Percentiles rank a stretch among this genome's conserved stretches.
Conservation (phyloP, 345 rosid genomes). For the Barbarea vulgaris region DNA sequence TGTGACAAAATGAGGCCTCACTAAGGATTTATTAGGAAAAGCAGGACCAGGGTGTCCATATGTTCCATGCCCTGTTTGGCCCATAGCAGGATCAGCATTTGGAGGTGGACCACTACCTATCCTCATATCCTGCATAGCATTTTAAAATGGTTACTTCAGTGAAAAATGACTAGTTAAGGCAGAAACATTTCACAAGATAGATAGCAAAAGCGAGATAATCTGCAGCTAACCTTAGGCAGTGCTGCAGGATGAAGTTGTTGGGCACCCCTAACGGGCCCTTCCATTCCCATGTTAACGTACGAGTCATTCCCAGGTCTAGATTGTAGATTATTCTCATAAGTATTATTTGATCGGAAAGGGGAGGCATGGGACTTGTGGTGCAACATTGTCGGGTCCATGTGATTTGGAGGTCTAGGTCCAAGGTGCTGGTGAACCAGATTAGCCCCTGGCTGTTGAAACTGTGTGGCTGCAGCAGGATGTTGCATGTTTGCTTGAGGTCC, state of each 20-base stretch:
- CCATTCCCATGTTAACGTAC: slow-evolving; percentile 51
- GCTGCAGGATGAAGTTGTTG: slow-evolving; percentile 65
- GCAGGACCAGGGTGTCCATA: slow-evolving; percentile 53
- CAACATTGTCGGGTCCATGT: slow-evolving; percentile 49
- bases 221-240: slow-evolving; percentile 54
- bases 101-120: slow-evolving; percentile 47
- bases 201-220: slow-evolving; percentile 6
- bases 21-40: slow-evolving; percentile 52
- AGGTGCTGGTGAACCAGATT: slow-evolving; percentile 62
- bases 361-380: slow-evolving; percentile 62
- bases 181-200: slow-evolving; percentile 8
- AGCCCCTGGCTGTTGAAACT: slow-evolving; percentile 57
- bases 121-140: slow-evolving; percentile 57
- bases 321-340: slow-evolving; percentile 58
- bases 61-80: slow-evolving; percentile 54
- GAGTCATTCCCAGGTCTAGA: slow-evolving; percentile 65
- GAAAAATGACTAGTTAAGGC: slow-evolving; percentile 1
- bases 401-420: slow-evolving; percentile 62
- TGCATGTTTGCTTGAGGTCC: slow-evolving; percentile 57
- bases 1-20: slow-evolving; percentile 54
- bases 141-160: neutral
- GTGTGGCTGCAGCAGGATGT: slow-evolving; percentile 47
- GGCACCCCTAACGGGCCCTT: slow-evolving; percentile 55
- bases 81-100: slow-evolving; percentile 49
- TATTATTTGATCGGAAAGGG: slow-evolving; percentile 50